These are phyloP conservation scores for Clitocybe nebularis DNA, from an alignment of 1,284 basidiomycete species.

Conservation along the genomic window DNA sequence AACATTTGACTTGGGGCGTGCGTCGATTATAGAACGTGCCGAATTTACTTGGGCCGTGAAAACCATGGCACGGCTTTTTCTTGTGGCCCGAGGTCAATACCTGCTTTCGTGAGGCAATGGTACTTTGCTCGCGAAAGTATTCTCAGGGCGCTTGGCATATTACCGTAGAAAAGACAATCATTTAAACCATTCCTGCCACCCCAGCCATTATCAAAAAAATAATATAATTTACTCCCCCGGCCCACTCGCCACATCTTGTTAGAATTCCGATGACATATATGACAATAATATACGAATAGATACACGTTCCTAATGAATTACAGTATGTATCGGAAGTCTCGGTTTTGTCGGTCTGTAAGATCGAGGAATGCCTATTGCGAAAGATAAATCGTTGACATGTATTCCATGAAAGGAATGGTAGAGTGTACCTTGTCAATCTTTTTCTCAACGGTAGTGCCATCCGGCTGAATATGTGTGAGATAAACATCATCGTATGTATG, in stretches of 20 bases:
- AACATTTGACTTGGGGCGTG: too few relatives aligned
- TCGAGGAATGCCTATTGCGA: slow-evolving; percentile 55
- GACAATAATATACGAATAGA: slow-evolving; percentile 6
- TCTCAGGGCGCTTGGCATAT: too few relatives aligned
- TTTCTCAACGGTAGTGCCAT: slow-evolving; percentile 50
- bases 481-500: slow-evolving; percentile 64
- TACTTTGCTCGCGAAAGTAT: too few relatives aligned
- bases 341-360: slow-evolving; percentile 61
- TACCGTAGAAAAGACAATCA: too few relatives aligned
- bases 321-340: slow-evolving; percentile 49
- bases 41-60: too few relatives aligned
- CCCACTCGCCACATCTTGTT: background rate
- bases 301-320: slow-evolving; percentile 4
- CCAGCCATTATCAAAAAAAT: too few relatives aligned
- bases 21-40: too few relatives aligned
- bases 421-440: slow-evolving; percentile 60
- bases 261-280: background rate
- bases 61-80: too few relatives aligned
- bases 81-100: too few relatives aligned
- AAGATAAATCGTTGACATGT: slow-evolving; percentile 10
- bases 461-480: slow-evolving; percentile 46
- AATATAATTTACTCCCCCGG: background rate
- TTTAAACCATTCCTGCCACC: too few relatives aligned
- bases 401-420: slow-evolving; percentile 7
- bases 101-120: too few relatives aligned